Base-by-base conservation (phyloP, 2,329 filamentous ascomycete genomes). In the Thielaviopsis ethacetica region DNA sequence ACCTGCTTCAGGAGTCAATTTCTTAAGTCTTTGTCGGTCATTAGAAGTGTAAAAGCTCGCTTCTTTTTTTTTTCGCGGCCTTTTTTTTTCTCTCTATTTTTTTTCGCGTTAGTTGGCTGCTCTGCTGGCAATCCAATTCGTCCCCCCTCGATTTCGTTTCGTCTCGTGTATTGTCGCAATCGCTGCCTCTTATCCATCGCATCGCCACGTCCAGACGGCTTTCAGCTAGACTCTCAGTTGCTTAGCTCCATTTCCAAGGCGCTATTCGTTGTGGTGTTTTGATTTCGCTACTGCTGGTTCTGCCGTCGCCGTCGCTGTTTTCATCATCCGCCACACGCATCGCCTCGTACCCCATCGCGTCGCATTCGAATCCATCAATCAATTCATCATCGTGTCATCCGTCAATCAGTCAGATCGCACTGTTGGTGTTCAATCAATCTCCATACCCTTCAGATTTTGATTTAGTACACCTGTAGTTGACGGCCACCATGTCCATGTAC, bases 401-500 rank as follows among this genome's bases (percentile, higher is more conserved):
- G 10, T 44, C 38, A 44, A 44, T 44, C 38, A n/a, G 38, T 15
- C 5, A 15, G 5, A 17, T 44, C 17, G 38, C 38, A 15, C 38
- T 44, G 38, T 44, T 44, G 38, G 38, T 44, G 38, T 44, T 44
- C 38, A 44, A 15, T 44, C 38, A 7, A 44, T n/a, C 13, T n/a
- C 38, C 15, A 44, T 44, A 44, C 38, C 5, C 38, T 17, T n/a
- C 38, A 44, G 5, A 2, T 44, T n/a, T 15, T 5, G 38, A 26
- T 44, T 17, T 10, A 15, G 10, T 17, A 44, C 15, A 44, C 38
- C 38, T 17, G 13, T 44, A 44, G 38, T n/a, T 44, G 38, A 44
- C n/a, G 26, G 21, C 27, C 49, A 50, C 41, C 53, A 63, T 63
- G 62, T 62, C 62, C 7, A 63, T 63, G 62, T 63, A 63, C 57